Conservation (phyloP, 148 eudicot genomes). For the Rhododendron henanense region DNA sequence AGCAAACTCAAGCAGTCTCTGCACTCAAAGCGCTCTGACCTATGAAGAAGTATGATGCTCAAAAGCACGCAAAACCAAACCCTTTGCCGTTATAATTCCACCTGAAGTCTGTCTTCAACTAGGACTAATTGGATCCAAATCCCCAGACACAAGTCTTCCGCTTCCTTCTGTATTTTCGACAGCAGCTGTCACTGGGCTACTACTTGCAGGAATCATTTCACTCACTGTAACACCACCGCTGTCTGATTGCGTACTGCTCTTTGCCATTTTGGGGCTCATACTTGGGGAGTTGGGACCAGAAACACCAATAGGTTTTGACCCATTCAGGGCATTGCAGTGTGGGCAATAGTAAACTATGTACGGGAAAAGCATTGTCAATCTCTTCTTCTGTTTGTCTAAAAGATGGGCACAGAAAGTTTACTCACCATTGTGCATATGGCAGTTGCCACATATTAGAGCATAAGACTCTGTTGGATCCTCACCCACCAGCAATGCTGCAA, state of each 20-base stretch:
- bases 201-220: conserved; percentile 18
- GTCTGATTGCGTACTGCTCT: conserved; percentile 23
- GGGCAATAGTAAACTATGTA: conserved; percentile 86
- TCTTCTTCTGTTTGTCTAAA: not conserved
- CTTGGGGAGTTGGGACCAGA: conserved; percentile 30
- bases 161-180: conserved; percentile 21
- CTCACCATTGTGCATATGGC: conserved; percentile 96
- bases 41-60: not conserved
- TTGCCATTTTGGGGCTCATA: conserved; percentile 18
- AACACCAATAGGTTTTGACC: conserved; percentile 45
- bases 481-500: conserved; percentile 92
- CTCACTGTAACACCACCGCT: conserved; percentile 24
- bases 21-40: not conserved
- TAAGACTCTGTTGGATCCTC: conserved; percentile 94
- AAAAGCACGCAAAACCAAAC: not conserved
- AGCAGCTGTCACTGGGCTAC: conserved; percentile 23
- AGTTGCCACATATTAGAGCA: conserved; percentile 93
- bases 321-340: conserved; percentile 78
- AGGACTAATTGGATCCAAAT: not conserved
- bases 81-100: not conserved
- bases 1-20: not conserved
- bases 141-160: conserved; percentile 12
- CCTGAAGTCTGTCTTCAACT: not conserved
- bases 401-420: not conserved
- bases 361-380: conserved; percentile 27